Base-by-base conservation (phyloP, 176 grass and related monocot genomes). In the Cenchrus americanus region DNA sequence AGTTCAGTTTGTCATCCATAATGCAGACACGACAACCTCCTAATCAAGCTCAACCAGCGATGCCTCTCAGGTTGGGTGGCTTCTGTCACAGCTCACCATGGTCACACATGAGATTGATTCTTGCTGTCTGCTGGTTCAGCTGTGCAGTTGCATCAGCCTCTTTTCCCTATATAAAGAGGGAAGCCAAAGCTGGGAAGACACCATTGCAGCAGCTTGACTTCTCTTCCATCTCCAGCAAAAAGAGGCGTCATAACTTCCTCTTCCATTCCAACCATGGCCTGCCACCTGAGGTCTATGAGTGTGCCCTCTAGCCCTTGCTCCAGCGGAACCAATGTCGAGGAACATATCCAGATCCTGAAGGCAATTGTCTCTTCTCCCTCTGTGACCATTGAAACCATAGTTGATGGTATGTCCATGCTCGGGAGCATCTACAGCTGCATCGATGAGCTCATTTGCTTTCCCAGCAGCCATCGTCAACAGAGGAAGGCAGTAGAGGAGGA, bases 81-180 rank as follows among this genome's bases (percentile, higher is more conserved):
- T 42, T 61, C n/a, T 43, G 75, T 62, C 46, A 40, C 59, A 62
- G 7, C 22, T 62, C 41, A 46, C 14, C 40, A 78, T 1, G 8
- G 10, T 63, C 24, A 78, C 43, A 64, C 42, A 64, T 78, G 43
- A 12, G 23, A 78, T 49, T 64, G 42, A 78, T 78, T 78, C 76
- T 30, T 64, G n/a, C 14, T 78, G 76, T 78, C 76, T 78, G 76
- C 76, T 27, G 2, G 22, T 64, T 49, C 15, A 30, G 42, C 32
- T 49, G 10, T 62, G 43, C 8, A 27, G 59, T 47, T 78, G 42
- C 57, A 27, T 62, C 58, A n/a, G 17, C 40, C 57, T 47, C 22
- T 26, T 78, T 34, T 62, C 9, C 2, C 76, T 78, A 64, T 78
- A 78, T 63, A 78, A 78, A 49, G 58, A 49, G 76, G 76, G 60